Conservation (phyloP, 1,284 basidiomycete species). For the Ceratobasidium theobromae region DNA sequence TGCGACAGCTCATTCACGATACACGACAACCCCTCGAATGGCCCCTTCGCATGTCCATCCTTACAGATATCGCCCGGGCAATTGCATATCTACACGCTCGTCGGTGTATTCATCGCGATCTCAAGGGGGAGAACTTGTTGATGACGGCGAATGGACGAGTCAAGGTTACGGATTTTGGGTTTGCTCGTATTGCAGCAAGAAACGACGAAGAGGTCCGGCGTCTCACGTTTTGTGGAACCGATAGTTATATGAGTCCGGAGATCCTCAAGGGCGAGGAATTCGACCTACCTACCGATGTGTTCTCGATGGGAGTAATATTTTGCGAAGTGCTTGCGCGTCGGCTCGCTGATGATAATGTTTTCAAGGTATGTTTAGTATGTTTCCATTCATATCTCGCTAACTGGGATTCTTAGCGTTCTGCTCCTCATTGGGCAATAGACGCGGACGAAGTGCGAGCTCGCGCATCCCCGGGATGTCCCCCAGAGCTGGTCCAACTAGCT, state of each 20-base stretch:
- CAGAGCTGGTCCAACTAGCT: conserved; percentile 72
- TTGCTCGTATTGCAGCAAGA: conserved; percentile 87
- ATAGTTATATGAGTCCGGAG: conserved; percentile 93
- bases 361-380: conserved; percentile 51
- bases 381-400: conserved; percentile 16
- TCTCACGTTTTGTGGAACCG: conserved; percentile 95
- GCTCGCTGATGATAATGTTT: conserved; percentile 79
- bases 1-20: conserved; percentile 84
- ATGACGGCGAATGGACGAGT: conserved; percentile 90
- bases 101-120: conserved; percentile 64
- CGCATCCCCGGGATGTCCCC: conserved; percentile 77
- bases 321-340: conserved; percentile 87
- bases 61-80: conserved; percentile 89
- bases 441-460: conserved; percentile 67
- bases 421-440: conserved; percentile 81
- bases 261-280: conserved; percentile 91
- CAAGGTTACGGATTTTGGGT: conserved; percentile 97
- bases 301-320: conserved; percentile 92
- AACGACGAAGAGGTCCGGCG: conserved; percentile 89
- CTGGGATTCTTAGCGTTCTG: conserved; percentile 50
- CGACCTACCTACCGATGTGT: conserved; percentile 91
- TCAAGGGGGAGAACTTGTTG: conserved; percentile 97
- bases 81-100: conserved; percentile 97
- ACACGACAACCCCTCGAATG: conserved; percentile 80
- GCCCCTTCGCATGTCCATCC: conserved; percentile 89